These are phyloP conservation scores for Pseudonectria foliicola DNA, from an alignment of 2,329 filamentous ascomycete genomes.

Conservation along the genomic window DNA sequence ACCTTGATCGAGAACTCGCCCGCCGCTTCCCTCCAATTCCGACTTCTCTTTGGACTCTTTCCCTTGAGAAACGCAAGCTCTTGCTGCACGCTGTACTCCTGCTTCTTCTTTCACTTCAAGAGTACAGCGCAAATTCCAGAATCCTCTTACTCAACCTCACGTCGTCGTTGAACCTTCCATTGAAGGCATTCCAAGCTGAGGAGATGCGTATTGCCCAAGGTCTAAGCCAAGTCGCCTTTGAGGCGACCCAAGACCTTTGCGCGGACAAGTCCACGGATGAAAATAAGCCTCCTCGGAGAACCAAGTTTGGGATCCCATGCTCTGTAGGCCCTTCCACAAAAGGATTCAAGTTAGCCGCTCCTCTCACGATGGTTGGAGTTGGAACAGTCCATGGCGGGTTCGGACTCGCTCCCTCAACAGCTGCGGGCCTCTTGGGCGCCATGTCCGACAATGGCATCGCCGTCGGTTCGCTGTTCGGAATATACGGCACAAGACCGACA, in stretches of 20 bases:
- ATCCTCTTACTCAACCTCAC: constrained; percentile 63
- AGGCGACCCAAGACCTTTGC: constrained; percentile 24
- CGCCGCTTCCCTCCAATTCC: constrained; percentile 51
- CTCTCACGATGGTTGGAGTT: constrained; percentile 70
- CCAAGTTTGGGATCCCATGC: constrained; percentile 55
- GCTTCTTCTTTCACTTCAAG: constrained; percentile 66
- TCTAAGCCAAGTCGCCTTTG: constrained; percentile 65
- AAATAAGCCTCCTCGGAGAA: constrained; percentile 56
- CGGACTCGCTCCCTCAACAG: constrained; percentile 65
- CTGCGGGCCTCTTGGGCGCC: constrained; percentile 71
- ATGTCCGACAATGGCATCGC: constrained; percentile 73
- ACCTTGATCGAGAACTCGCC: constrained; percentile 41
- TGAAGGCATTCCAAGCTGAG: constrained; percentile 58
- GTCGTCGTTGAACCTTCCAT: constrained; percentile 62
- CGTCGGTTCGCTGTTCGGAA: constrained; percentile 81
- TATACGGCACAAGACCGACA: constrained; percentile 80
- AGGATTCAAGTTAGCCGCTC: constrained; percentile 68
- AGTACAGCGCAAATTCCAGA: constrained; percentile 68
- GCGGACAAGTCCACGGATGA: constrained; percentile 44
- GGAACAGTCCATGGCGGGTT: constrained; percentile 72
- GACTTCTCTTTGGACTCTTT: constrained; percentile 53
- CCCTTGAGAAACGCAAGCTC: constrained; percentile 55
- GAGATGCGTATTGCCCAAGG: constrained; percentile 70
- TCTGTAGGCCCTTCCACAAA: constrained; percentile 41
- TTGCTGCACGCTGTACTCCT: constrained; percentile 67